A percentile compares a stretch with the other conserved stretches of the same genome.
Conservation (phyloP, 176 grass and related monocot species). For the Tillandsia leiboldiana region DNA sequence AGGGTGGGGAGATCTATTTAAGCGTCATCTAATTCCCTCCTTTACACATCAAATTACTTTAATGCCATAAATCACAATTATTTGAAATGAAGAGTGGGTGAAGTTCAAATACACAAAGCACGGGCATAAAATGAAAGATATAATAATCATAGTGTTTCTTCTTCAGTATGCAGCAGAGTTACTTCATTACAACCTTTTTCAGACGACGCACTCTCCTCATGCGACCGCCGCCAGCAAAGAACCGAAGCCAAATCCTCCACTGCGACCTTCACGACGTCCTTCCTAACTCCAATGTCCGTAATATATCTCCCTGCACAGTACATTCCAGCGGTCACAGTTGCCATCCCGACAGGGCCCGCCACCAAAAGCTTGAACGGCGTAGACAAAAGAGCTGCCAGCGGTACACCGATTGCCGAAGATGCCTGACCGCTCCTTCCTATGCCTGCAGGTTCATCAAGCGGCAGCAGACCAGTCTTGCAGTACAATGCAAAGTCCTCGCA, state of each 20-base stretch:
- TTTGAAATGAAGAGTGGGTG: no score
- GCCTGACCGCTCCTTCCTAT: conserved; percentile 81
- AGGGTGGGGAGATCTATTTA: no score
- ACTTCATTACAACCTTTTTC: not conserved
- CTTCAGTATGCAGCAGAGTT: not conserved
- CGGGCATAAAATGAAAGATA: not conserved
- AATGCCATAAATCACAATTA: no score
- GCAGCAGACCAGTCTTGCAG: conserved; percentile 87
- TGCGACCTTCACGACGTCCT: conserved; percentile 54
- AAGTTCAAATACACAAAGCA: no score
- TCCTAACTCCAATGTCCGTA: conserved; percentile 58
- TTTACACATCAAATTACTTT: no score
- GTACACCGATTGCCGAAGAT: conserved; percentile 67
- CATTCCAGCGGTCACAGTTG: conserved; percentile 89
- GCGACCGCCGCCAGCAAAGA: conserved; percentile 20
- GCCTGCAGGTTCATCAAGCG: conserved; percentile 46
- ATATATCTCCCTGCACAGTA: conserved; percentile 69
- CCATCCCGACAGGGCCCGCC: conserved; percentile 82
- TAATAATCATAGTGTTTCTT: not conserved
- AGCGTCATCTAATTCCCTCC: no score
- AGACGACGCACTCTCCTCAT: not conserved
- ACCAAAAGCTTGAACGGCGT: conserved; percentile 77
- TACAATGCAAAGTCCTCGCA: conserved; percentile 96
- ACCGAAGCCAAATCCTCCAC: conserved; percentile 48
- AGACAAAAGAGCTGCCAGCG: conserved; percentile 69